Conservation (phyloP, 352 stramenopile species). For the Globisporangium recalcitrans region DNA sequence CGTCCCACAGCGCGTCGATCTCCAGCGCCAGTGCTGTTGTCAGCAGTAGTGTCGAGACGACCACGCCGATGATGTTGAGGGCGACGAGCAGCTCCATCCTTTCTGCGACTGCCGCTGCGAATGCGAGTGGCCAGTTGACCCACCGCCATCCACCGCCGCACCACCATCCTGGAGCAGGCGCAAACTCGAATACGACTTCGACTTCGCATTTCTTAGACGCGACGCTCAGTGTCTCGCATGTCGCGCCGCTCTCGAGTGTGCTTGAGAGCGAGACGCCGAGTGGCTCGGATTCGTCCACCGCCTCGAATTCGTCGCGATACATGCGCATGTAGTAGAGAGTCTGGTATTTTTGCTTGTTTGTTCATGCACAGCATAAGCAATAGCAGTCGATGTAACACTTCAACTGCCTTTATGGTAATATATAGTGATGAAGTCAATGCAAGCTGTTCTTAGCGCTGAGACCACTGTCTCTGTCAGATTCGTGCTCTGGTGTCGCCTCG, state of each 20-base stretch:
- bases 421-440: no score
- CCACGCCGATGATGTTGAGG: not conserved
- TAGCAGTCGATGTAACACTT: no score
- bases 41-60: not conserved
- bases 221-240: not conserved
- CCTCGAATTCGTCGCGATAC: conserved; percentile 4
- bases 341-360: not conserved
- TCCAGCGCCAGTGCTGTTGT: not conserved
- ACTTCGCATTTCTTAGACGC: conserved; percentile 4
- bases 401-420: no score
- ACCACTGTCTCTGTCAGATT: no score
- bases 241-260: not conserved
- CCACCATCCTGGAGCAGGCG: not conserved
- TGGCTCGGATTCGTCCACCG: not conserved
- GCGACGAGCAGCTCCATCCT: not conserved
- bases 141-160: not conserved
- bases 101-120: not conserved
- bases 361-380: no score
- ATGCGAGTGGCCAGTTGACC: not conserved
- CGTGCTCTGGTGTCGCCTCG: no score
- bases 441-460: no score
- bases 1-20: not conserved
- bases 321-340: not conserved
- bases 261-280: not conserved
- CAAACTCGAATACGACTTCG: not conserved